Conservation (phyloP, 2,329 filamentous ascomycete genomes). For the Diaporthe sp. region DNA sequence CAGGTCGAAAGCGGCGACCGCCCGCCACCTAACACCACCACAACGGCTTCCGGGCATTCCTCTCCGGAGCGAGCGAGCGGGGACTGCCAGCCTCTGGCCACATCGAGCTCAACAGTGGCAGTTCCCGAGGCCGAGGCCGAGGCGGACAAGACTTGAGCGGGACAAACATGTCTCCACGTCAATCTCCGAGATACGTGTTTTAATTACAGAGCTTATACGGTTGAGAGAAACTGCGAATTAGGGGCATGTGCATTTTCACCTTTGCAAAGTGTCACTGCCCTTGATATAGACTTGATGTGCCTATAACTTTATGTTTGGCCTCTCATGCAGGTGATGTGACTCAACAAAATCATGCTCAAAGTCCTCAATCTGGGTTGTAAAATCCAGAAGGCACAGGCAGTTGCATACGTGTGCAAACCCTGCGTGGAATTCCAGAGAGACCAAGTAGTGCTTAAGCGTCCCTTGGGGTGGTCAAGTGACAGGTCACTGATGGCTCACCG, state of each 20-base stretch:
- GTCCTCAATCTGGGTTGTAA: too few species aligned
- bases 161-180: background rate
- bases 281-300: background rate
- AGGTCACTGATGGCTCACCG: too few species aligned
- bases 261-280: background rate
- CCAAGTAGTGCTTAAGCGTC: too few species aligned
- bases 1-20: too few species aligned
- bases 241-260: background rate
- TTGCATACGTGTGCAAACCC: too few species aligned
- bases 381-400: too few species aligned
- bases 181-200: background rate
- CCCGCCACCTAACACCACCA: too few species aligned
- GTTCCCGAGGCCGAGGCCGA: too few species aligned
- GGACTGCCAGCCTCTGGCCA: background rate
- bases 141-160: background rate
- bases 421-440: too few species aligned
- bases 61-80: background rate
- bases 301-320: background rate
- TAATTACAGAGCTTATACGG: background rate
- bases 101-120: background rate
- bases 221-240: background rate
- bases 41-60: background rate
- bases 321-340: too few species aligned
- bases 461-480: too few species aligned
- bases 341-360: too few species aligned